phyloP scores from a whole-genome alignment of 2,329 filamentous ascomycete genomes.

The Ophiostoma australiae region DNA sequence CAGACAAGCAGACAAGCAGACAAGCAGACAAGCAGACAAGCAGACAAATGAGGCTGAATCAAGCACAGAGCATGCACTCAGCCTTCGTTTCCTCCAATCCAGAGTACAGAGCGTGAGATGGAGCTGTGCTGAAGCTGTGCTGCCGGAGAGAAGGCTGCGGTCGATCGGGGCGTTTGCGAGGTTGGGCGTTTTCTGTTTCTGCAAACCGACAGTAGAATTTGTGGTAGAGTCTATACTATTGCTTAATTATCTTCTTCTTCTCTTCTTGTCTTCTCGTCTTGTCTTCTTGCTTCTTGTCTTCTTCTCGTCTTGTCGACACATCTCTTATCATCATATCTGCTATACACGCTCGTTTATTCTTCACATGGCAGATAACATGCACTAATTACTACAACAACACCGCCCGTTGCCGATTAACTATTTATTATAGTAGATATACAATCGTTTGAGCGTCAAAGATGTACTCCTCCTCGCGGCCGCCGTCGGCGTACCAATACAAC shows the following conservation, averaged over 20 bases:
- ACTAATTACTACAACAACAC: not conserved
- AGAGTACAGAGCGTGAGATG: not conserved
- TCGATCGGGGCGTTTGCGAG: not conserved
- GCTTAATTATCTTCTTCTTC: not conserved
- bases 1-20: no score
- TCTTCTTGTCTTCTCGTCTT: not conserved
- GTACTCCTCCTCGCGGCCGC: conserved; percentile 10
- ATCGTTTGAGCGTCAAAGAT: not conserved
- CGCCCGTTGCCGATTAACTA: no score
- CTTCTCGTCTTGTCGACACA: not conserved
- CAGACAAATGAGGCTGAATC: not conserved
- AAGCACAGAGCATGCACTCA: not conserved
- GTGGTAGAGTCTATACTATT: not conserved
- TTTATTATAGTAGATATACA: no score
- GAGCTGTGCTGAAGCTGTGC: not conserved
- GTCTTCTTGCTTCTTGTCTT: not conserved
- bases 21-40: no score
- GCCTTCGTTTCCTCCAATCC: not conserved
- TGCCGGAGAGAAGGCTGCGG: not conserved
- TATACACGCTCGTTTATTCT: not conserved
- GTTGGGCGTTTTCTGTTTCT: not conserved
- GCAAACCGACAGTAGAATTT: not conserved
- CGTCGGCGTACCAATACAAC: conserved; percentile 33
- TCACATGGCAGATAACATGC: not conserved
- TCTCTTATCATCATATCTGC: not conserved